Evolutionary conservation across 2,329 filamentous ascomycete genomes (phyloP).

Genomic region (Phyllosticta citriasiana): DNA sequence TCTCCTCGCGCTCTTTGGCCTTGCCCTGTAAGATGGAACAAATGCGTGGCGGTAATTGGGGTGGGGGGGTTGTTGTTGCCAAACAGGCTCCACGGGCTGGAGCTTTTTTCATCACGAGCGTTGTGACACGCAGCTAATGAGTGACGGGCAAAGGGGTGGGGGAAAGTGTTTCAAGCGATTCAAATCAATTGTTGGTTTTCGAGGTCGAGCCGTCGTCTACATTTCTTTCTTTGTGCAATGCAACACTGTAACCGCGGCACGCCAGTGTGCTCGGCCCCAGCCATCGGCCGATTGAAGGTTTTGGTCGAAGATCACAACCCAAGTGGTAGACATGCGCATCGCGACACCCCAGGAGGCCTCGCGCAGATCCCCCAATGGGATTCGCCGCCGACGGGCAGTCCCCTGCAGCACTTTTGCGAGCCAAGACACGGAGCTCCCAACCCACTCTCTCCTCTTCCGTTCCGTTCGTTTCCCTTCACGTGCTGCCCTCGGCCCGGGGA

Average conservation of each 20-base stretch:
- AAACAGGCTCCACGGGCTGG: background rate
- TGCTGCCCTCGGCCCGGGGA: constrained; percentile 4
- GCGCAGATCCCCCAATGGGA: constrained; percentile 5
- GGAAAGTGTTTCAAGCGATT: background rate
- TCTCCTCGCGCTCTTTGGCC: constrained; percentile 46
- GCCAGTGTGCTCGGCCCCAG: background rate
- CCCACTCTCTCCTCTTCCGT: background rate
- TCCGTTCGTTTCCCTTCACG: background rate
- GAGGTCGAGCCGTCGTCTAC: background rate
- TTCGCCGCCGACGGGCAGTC: background rate
- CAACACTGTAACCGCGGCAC: background rate
- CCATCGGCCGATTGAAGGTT: background rate
- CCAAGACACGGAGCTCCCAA: constrained; percentile 3
- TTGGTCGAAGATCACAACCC: background rate
- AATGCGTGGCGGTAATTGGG: background rate
- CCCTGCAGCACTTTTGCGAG: background rate
- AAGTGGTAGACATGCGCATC: background rate
- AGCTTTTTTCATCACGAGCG: constrained; percentile 6
- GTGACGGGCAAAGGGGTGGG: background rate
- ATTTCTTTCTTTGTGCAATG: background rate
- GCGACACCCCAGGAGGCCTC: background rate
- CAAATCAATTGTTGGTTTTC: background rate
- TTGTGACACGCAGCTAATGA: constrained; percentile 9
- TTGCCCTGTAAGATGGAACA: constrained; percentile 41
- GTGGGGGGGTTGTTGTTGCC: background rate